phyloP scores from a whole-genome alignment of 768 basidiomycete species.

The Terana coerulea region DNA sequence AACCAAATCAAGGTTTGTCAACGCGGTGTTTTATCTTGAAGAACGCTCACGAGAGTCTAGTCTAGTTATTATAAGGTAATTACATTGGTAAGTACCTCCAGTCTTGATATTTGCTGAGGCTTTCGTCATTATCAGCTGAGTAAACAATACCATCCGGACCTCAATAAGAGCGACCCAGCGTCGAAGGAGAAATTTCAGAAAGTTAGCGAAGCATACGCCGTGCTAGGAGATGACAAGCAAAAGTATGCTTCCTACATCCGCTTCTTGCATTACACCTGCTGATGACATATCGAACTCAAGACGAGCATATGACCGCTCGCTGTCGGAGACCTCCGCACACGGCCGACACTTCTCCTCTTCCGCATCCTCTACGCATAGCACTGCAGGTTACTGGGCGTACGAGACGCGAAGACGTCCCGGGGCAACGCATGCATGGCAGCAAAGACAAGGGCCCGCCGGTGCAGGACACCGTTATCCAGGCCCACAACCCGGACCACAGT shows the following conservation, averaged over 20 bases:
- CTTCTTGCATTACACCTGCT: not conserved
- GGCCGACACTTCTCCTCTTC: slow-evolving; percentile 5
- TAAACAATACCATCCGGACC: slow-evolving; percentile 45
- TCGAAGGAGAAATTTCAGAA: slow-evolving; percentile 40
- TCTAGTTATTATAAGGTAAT: slow-evolving; percentile 37
- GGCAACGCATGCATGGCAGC: slow-evolving; percentile 37
- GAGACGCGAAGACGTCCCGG: slow-evolving; percentile 28
- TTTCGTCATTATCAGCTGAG: slow-evolving; percentile 34
- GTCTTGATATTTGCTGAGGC: slow-evolving; percentile 2
- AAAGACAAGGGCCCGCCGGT: slow-evolving; percentile 13
- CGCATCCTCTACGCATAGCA: slow-evolving; percentile 3
- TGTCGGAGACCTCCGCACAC: slow-evolving; percentile 6
- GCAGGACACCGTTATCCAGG: slow-evolving; percentile 9
- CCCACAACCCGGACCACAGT: slow-evolving; percentile 14
- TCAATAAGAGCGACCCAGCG: slow-evolving; percentile 32
- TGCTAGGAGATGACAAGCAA: slow-evolving; percentile 43
- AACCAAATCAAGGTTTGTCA: slow-evolving; percentile 33
- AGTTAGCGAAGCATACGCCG: slow-evolving; percentile 44
- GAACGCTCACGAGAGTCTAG: slow-evolving; percentile 14
- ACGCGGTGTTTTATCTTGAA: not conserved
- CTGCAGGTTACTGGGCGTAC: slow-evolving; percentile 17
- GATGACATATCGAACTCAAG: slow-evolving; percentile 14
- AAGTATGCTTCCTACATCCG: slow-evolving; percentile 28
- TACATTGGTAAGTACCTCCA: not conserved
- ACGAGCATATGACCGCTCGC: slow-evolving; percentile 32